These are phyloP conservation scores for Fusarium tricinctum DNA, from an alignment of 2,329 filamentous ascomycete species.

Conservation along the genomic window DNA sequence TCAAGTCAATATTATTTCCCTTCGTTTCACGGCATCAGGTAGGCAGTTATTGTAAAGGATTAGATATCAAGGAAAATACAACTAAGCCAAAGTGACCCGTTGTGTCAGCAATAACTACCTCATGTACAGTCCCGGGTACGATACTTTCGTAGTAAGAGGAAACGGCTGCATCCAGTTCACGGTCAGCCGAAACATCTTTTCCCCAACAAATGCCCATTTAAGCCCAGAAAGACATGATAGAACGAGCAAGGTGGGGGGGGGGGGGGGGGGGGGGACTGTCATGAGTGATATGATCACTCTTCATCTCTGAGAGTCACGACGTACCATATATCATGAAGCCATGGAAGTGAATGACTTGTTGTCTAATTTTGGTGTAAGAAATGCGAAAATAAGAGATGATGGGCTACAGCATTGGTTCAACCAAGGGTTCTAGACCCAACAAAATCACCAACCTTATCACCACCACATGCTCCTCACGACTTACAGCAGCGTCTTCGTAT, in stretches of 20 bases:
- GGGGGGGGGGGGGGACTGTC: constrained; percentile 2
- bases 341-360: constrained; percentile 5
- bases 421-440: background rate
- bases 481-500: background rate
- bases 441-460: background rate
- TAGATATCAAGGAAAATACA: no score
- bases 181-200: background rate
- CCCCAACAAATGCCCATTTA: constrained; percentile 3
- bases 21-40: no score
- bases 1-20: no score
- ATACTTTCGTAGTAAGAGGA: background rate
- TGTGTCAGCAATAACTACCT: background rate
- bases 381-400: constrained; percentile 3
- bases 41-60: no score
- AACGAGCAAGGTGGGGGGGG: background rate
- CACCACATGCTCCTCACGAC: background rate
- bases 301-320: constrained; percentile 21
- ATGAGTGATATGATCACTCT: constrained; percentile 30
- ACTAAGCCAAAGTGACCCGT: no score
- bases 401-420: background rate
- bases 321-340: background rate
- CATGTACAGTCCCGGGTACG: constrained; percentile 8
- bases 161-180: constrained; percentile 14
- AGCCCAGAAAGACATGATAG: background rate
- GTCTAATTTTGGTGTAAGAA: background rate